phyloP scores from a whole-genome alignment of 495 filamentous ascomycete species.

The Penicillium chermesinum region DNA sequence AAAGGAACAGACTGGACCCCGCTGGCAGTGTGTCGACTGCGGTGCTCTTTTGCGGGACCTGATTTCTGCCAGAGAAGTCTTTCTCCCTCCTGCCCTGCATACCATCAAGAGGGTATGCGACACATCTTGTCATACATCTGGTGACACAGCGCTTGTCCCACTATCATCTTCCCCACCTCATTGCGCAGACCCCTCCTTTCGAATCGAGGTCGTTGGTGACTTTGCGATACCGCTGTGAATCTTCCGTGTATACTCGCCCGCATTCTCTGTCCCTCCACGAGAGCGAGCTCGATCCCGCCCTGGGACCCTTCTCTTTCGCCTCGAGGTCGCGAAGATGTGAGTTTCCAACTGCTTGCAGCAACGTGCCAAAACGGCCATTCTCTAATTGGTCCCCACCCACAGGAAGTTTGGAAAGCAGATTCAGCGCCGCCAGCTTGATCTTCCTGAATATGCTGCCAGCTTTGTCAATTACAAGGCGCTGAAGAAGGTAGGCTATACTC shows the following conservation, averaged over 20 bases:
- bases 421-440: conserved; percentile 96
- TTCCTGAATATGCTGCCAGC: conserved; percentile 97
- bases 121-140: conserved; percentile 6
- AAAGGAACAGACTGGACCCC: not conserved
- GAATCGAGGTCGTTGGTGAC: conserved; percentile 8
- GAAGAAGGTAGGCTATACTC: conserved; percentile 68
- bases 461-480: conserved; percentile 99
- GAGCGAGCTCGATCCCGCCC: conserved; percentile 1
- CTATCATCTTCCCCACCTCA: conserved; percentile 20
- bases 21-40: not conserved
- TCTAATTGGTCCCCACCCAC: conserved; percentile 8
- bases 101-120: not conserved
- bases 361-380: not conserved
- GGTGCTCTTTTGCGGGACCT: not conserved
- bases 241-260: not conserved
- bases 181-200: conserved; percentile 13
- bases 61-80: too few relatives aligned
- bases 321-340: conserved; percentile 31
- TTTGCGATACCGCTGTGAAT: too few relatives aligned
- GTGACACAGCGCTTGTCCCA: conserved; percentile 21
- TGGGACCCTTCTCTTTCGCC: conserved; percentile 16
- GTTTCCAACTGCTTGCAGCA: conserved; percentile 4
- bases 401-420: conserved; percentile 99
- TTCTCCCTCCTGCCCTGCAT: too few relatives aligned
- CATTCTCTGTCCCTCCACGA: not conserved